Evolutionary conservation across 2,329 filamentous ascomycete species (phyloP), one percentile per base, ranked within the genome.

Genomic region (Seiridium cupressi): DNA sequence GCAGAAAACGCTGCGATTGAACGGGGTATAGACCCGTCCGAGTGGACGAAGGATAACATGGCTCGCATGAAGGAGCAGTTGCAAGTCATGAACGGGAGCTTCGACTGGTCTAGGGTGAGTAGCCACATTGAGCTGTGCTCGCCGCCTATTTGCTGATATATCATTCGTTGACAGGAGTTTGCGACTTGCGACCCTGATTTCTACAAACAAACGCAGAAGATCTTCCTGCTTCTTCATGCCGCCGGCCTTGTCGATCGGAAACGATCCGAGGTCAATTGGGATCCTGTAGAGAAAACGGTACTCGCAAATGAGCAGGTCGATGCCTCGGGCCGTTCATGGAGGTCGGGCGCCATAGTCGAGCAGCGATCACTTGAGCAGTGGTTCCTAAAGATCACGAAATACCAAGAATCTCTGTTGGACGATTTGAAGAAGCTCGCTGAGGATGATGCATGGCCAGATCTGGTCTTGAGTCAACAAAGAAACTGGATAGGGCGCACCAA

Each of bases 251-350:
- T 92, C 57, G 95, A 95, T 73, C 92, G 93, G 71, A 87, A 87
- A 40, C 89, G 95, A 67, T 91, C 92, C 26, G 77, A 93, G 63
- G 93, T 96, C 67, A 97, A 97, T 74, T 97, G 91, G 77, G 93
- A 96, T 66, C 93, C 93, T 1, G 84, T 96, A 35, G 93, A 97
- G 72, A 89, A 90, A 72, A 97, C 93, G 0, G 93, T 97, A 13
- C 80, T 97, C 61, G 93, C 93, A 9, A 97, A 97, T 72, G 93
- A 97, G 74, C 93, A 97, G 76, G 92, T 96, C n/a, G 91, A 96
- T 71, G 83, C 89, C 55, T 89, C 92, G 69, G 93, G 93, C 38
- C 86, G 81, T 67, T 96, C 92, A 2, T 97, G 93, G 93, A 85
- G 92, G 60, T 95, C 91, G 1, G 92, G 92, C 8, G 92, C 91